Evolutionary conservation across 1,284 basidiomycete species (phyloP).

Genomic region (Fomitopsis pinicola): DNA sequence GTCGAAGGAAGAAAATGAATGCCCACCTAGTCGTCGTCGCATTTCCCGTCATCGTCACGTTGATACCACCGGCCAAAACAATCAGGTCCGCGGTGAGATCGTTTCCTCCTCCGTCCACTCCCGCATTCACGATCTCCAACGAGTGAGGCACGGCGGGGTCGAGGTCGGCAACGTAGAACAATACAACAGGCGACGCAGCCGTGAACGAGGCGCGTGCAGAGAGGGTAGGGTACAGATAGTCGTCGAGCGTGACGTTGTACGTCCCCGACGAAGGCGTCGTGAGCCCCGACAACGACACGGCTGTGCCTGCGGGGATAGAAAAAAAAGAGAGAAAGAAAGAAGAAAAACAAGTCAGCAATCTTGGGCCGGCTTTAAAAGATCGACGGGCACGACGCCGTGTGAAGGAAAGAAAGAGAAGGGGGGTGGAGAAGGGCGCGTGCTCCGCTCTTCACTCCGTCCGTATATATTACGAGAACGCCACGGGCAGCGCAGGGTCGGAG

Average conservation of each 20-base stretch:
- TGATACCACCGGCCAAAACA: constrained; percentile 31
- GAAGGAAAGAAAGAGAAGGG: not conserved
- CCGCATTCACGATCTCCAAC: constrained; percentile 52
- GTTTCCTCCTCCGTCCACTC: constrained; percentile 16
- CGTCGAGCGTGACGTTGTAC: constrained; percentile 59
- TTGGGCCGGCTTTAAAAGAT: not conserved
- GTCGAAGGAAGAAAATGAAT: not conserved
- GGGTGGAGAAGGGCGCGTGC: not conserved
- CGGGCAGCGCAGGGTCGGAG: not conserved
- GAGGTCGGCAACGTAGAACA: constrained; percentile 63
- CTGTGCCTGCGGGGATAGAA: constrained; percentile 40
- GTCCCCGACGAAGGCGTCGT: constrained; percentile 48
- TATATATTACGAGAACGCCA: not conserved
- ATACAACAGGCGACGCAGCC: constrained; percentile 39
- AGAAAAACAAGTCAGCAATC: not conserved
- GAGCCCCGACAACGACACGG: constrained; percentile 53
- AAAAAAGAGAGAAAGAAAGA: not conserved
- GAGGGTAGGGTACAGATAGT: constrained; percentile 34
- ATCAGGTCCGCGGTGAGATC: constrained; percentile 37
- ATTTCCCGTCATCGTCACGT: constrained; percentile 35
- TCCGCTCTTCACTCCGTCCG: not conserved
- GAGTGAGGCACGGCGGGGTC: constrained; percentile 44
- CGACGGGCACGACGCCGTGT: not conserved
- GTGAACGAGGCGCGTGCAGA: constrained; percentile 52
- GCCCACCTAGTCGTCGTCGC: constrained; percentile 10